Conservation (phyloP, 371 early-diverging fungal genomes). For the Rhizopus microsporus region DNA sequence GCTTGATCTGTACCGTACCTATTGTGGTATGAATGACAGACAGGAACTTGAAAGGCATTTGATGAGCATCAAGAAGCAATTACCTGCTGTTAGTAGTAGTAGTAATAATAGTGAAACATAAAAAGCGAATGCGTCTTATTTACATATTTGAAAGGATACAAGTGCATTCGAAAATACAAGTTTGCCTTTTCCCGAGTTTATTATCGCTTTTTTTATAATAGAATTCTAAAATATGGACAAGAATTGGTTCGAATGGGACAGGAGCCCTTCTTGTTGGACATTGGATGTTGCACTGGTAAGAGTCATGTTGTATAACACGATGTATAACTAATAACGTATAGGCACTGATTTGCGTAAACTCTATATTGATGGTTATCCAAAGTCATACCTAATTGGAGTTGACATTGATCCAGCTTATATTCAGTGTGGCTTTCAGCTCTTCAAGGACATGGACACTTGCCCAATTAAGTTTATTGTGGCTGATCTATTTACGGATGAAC, state of each 20-base stretch:
- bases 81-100: neutral
- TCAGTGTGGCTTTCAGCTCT: constrained; percentile 38
- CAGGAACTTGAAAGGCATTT: neutral
- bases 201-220: constrained; percentile 38
- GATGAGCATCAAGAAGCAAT: neutral
- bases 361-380: constrained; percentile 44
- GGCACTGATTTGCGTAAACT: constrained; percentile 48
- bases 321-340: constrained; percentile 2
- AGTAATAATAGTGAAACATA: neutral
- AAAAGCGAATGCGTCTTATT: neutral
- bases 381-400: constrained; percentile 29
- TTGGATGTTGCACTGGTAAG: constrained; percentile 53
- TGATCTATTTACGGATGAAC: constrained; percentile 22
- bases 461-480: constrained; percentile 31
- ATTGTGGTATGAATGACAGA: constrained; percentile 1
- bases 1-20: neutral
- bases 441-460: constrained; percentile 27
- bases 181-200: constrained; percentile 39
- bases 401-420: constrained; percentile 37
- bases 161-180: constrained; percentile 40
- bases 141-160: constrained; percentile 15
- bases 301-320: neutral
- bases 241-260: constrained; percentile 4
- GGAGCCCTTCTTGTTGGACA: constrained; percentile 36
- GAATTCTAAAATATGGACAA: constrained; percentile 27